Evolutionary conservation across 768 basidiomycete genomes (phyloP).

Genomic region (Suillus subalutaceus): DNA sequence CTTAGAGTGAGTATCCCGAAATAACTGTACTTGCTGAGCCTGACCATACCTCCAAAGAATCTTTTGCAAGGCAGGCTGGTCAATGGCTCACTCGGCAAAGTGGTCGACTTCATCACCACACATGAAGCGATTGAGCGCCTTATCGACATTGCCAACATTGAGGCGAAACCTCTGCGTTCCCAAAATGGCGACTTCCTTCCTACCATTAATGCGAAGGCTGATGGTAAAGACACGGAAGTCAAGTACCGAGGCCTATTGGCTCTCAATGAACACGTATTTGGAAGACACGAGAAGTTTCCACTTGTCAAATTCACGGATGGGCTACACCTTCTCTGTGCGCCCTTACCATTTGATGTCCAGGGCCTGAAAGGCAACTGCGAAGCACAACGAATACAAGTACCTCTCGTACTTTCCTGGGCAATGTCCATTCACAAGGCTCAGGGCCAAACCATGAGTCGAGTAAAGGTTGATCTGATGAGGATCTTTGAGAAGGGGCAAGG

Average conservation of each 20-base stretch:
- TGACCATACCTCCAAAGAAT: constrained; percentile 28
- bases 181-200: constrained; percentile 8
- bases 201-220: constrained; percentile 8
- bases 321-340: constrained; percentile 30
- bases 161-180: constrained; percentile 15
- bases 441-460: constrained; percentile 92
- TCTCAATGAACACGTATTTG: constrained; percentile 18
- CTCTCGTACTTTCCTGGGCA: constrained; percentile 91
- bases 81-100: constrained; percentile 89
- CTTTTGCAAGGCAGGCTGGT: constrained; percentile 47
- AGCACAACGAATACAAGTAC: constrained; percentile 55
- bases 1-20: constrained; percentile 31
- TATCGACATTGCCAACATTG: constrained; percentile 34
- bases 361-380: constrained; percentile 37
- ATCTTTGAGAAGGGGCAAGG: constrained; percentile 87
- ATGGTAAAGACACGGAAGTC: background rate
- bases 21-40: background rate
- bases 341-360: constrained; percentile 37
- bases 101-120: constrained; percentile 41
- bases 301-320: constrained; percentile 40
- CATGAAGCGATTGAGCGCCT: constrained; percentile 31
- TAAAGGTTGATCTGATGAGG: constrained; percentile 88
- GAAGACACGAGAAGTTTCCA: constrained; percentile 31
- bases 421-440: constrained; percentile 99
- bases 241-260: constrained; percentile 20